Evolutionary conservation across 805 yeast species (phyloP), one percentile per base, ranked within the genome.

Genomic region (Spencermartinsiella europaea): DNA sequence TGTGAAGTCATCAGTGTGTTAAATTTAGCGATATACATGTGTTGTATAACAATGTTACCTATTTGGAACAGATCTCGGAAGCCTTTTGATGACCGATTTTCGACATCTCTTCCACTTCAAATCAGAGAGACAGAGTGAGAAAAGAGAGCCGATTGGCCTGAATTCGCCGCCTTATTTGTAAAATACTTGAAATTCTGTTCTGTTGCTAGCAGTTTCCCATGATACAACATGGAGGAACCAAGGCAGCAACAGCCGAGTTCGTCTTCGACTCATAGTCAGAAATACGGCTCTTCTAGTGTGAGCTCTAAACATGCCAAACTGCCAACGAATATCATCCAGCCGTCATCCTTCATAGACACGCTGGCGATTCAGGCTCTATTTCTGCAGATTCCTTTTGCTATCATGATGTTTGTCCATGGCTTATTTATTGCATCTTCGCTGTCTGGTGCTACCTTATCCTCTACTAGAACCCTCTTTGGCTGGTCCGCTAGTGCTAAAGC

Each of bases 321-420:
- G 10, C 58, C 63, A 2, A 40, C 52, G 17, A 46, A 50, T 16
- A 51, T 66, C 34, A 54, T 66, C 28, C 57, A 60, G 15, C 60
- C 64, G 33, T 58, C 62, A 16, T 53, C 68, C 1, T 54, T 64
- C 38, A 22, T 54, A n/a, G 70, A 66, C 46, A 60, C 70, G 2
- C 42, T 66, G 38, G 64, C 69, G 4, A 46, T 66, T 12, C 54
- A 66, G 34, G 54, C 59, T 25, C 46, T 66, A n/a, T 56, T 66
- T 35, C 36, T 55, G 28, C 59, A 60, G 44, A 45, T 60, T 16
- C 71, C 71, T 5, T 52, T 55, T 17, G 21, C 52, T 14, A 38
- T 61, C 15, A 54, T 61, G 48, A 48, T 59, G 12, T 46, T 57
- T 12, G 53, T 58, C 5, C 67, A 63, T 44, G 34, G 45, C 2